Base-by-base conservation (phyloP, 768 basidiomycete species). In the Kondoa malvinella region DNA sequence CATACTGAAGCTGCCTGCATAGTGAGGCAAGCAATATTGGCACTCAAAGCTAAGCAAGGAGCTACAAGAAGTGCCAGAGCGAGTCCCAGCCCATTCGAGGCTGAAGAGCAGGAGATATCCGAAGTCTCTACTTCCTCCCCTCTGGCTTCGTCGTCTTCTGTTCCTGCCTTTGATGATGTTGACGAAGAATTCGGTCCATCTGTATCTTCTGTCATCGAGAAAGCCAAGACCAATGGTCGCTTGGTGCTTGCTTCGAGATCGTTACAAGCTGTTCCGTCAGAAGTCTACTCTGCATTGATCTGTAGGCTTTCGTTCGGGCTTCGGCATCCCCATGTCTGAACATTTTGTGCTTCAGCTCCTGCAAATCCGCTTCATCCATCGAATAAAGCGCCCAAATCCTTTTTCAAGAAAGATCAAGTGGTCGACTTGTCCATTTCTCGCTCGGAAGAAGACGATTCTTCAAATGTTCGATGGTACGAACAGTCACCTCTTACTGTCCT, bases 381-480 rank as follows among this genome's bases (percentile, higher is more conserved):
- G 27, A 63, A 63, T 29, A 63, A 34, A 32, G 61, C 58, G 14
- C 58, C 61, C 21, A 4, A 16, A 3, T 63, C 61, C 32, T 15
- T 31, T 8, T 63, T 63, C 61, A 63, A 63, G 61, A 14, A 17
- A 27, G 33, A 63, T 17, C 27, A 63, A 29, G 16, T 12, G 16
- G n/a, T 63, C 3, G 16, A 27, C 16, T 29, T 63, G 12, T 60
- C 58, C 29, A 63, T 27, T 17, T 17, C 16, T 27, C 30, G 40
- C 40, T 50, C 40, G 40, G 40, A 50, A 8, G 40, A 50, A 50
- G 40, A 50, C 40, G 40, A 50, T 21, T 50, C 61, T 16, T 8
- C 3, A 16, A 33, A 63, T 33, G 16, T 33, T 12, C 25, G 31
- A 31, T 69, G 69, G 69, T 69, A 57, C 65, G 66, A 69, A 29